Evolutionary conservation across 768 basidiomycete genomes (phyloP).

Genomic region (Kwoniella sp.): DNA sequence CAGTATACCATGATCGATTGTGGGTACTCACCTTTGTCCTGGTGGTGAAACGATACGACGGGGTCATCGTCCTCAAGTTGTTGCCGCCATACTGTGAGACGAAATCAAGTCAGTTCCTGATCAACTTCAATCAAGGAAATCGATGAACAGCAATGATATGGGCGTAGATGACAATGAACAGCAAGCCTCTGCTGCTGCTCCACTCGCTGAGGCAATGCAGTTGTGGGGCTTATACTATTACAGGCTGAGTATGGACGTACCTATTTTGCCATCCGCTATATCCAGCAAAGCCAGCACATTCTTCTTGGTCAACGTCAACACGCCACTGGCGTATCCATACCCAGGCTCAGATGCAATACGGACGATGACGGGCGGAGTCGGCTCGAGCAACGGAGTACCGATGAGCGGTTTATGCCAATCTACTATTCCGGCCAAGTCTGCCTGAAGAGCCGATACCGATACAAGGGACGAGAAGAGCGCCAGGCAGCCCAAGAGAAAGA

Average conservation of each 20-base stretch:
- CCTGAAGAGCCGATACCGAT: conserved; percentile 37
- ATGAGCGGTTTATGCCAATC: conserved; percentile 84
- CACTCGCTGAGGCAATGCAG: too few species aligned
- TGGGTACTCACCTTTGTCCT: conserved; percentile 65
- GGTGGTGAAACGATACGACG: conserved; percentile 66
- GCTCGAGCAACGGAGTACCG: conserved; percentile 68
- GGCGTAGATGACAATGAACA: too few species aligned
- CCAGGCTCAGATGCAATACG: not conserved
- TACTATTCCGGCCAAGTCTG: conserved; percentile 58
- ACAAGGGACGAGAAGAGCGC: not conserved
- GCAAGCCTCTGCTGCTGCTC: too few species aligned
- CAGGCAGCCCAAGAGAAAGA: conserved; percentile 5
- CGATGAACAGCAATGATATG: too few species aligned
- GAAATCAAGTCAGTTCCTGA: conserved; percentile 2
- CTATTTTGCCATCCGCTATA: conserved; percentile 68
- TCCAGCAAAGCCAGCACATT: conserved; percentile 79
- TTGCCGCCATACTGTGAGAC: conserved; percentile 75
- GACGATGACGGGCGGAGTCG: conserved; percentile 60
- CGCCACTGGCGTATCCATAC: conserved; percentile 5
- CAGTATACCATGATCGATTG: too few species aligned
- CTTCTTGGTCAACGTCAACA: conserved; percentile 55
- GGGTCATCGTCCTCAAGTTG: conserved; percentile 70
- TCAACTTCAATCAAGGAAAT: too few species aligned
- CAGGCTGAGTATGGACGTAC: conserved; percentile 61
- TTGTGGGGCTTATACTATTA: too few species aligned